These are phyloP conservation scores for Trypanosoma theileri DNA, from an alignment of 208 protist species.

Conservation along the genomic window DNA sequence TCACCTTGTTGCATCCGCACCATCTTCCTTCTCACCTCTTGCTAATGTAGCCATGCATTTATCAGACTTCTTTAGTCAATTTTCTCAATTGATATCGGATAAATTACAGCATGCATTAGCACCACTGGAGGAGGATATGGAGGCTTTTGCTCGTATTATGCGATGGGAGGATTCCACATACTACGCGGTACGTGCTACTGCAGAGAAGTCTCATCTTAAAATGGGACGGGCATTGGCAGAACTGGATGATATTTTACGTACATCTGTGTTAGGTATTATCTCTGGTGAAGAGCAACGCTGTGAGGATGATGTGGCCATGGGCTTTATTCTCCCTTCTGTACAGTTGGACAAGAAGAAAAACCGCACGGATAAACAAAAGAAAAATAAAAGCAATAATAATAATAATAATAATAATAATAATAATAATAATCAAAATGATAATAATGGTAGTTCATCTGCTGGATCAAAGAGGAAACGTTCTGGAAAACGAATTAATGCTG, in stretches of 20 bases:
- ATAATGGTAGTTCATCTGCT: background rate
- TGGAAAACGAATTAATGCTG: conserved; percentile 10
- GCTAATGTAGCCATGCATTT: conserved; percentile 80
- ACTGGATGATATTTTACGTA: conserved; percentile 73
- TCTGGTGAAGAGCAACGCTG: conserved; percentile 75
- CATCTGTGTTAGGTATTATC: conserved; percentile 62
- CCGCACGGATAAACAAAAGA: conserved; percentile 7
- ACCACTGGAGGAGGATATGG: conserved; percentile 88
- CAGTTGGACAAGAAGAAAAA: conserved; percentile 18
- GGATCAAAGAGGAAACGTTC: conserved; percentile 23
- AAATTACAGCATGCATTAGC: conserved; percentile 40
- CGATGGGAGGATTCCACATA: conserved; percentile 95
- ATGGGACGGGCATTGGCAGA: conserved; percentile 78
- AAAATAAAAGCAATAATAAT: conserved; percentile 5
- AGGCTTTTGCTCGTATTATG: conserved; percentile 87
- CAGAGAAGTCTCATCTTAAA: conserved; percentile 96
- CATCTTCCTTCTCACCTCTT: conserved; percentile 46
- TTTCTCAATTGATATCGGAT: conserved; percentile 45
- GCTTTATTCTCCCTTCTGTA: conserved; percentile 41
- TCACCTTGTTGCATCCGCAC: conserved; percentile 43
- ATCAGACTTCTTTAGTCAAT: conserved; percentile 85
- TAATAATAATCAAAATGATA: conserved; percentile 5
- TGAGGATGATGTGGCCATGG: conserved; percentile 80
- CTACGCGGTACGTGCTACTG: conserved; percentile 92
- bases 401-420: background rate